These are phyloP conservation scores for Periconia sp. DNA, from an alignment of 2,329 filamentous ascomycete genomes.

Conservation along the genomic window DNA sequence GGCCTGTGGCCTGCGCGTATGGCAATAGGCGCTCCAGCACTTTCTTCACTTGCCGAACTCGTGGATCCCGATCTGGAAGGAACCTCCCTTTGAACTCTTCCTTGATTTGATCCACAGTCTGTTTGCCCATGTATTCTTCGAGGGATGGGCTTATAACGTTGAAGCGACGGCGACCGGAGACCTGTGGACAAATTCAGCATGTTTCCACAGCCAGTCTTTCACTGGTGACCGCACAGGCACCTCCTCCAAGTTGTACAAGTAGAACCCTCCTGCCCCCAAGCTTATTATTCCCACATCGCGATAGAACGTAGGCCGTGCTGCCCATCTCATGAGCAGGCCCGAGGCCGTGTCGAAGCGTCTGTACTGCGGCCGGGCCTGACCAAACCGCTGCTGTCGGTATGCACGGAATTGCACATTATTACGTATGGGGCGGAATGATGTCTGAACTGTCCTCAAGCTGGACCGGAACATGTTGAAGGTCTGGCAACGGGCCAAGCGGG, in stretches of 20 bases:
- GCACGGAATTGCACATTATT: slow-evolving; percentile 19
- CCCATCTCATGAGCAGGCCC: slow-evolving; percentile 47
- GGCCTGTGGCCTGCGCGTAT: slow-evolving; percentile 59
- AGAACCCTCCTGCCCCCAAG: slow-evolving; percentile 60
- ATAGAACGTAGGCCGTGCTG: slow-evolving; percentile 54
- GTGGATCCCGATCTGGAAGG: slow-evolving; percentile 64
- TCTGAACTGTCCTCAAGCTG: slow-evolving; percentile 9
- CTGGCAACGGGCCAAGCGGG: no score
- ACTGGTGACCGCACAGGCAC: slow-evolving; percentile 60
- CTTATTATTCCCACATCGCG: slow-evolving; percentile 53
- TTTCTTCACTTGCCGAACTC: slow-evolving; percentile 62
- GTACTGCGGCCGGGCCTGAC: slow-evolving; percentile 30
- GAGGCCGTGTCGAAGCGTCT: slow-evolving; percentile 32
- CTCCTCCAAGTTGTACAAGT: slow-evolving; percentile 71
- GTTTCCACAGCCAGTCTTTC: background rate
- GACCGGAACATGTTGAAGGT: slow-evolving; percentile 8
- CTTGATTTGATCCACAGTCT: slow-evolving; percentile 64
- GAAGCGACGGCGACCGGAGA: slow-evolving; percentile 75
- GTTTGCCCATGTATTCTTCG: slow-evolving; percentile 61
- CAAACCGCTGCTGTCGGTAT: slow-evolving; percentile 32
- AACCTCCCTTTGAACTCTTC: slow-evolving; percentile 61
- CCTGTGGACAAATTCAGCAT: slow-evolving; percentile 35
- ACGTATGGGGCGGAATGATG: slow-evolving; percentile 2
- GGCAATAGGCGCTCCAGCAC: slow-evolving; percentile 73
- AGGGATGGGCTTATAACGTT: slow-evolving; percentile 67